A percentile compares a stretch with the other conserved stretches of the same genome.
These are phyloP conservation scores for Claviceps sp. DNA, from an alignment of 2,329 filamentous ascomycete genomes.

Conservation along the genomic window DNA sequence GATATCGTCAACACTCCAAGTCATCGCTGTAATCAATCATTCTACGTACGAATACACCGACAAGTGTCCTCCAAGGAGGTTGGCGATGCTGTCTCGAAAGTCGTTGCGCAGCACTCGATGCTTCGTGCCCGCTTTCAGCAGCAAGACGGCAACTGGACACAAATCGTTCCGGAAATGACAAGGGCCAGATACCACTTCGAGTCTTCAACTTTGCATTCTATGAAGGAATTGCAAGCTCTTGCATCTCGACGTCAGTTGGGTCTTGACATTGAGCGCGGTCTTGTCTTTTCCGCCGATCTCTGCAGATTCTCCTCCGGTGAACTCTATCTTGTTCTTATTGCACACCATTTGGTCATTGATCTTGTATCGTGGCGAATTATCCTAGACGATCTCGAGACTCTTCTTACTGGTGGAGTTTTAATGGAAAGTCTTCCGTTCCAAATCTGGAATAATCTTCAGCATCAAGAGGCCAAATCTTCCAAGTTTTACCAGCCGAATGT, in stretches of 20 bases:
- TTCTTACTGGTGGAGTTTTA: slow-evolving; percentile 14
- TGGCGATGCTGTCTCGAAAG: not conserved
- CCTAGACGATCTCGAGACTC: slow-evolving; percentile 27
- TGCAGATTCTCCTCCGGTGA: slow-evolving; percentile 2
- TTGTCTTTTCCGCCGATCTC: slow-evolving; percentile 3
- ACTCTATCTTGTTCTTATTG: slow-evolving; percentile 18
- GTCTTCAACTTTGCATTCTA: not conserved
- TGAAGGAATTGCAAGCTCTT: not conserved
- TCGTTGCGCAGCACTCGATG: slow-evolving; percentile 6
- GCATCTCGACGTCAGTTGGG: slow-evolving; percentile 1
- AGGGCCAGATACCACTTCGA: not conserved
- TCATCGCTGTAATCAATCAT: slow-evolving; percentile 2
- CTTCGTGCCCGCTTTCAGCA: slow-evolving; percentile 4
- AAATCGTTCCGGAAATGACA: not conserved
- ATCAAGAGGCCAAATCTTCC: slow-evolving; percentile 12
- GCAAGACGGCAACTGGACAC: not conserved
- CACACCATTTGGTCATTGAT: slow-evolving; percentile 28
- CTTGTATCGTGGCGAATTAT: slow-evolving; percentile 32
- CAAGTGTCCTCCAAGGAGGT: not conserved
- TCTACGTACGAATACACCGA: not conserved
- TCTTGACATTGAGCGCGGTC: not conserved
- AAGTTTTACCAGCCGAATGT: not conserved
- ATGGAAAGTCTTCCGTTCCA: slow-evolving; percentile 5
- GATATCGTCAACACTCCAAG: not conserved
- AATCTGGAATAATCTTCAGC: slow-evolving; percentile 22